Evolutionary conservation across 148 eudicot genomes (phyloP), one percentile per base, ranked within the genome.

Genomic region (Spergularia marina): DNA sequence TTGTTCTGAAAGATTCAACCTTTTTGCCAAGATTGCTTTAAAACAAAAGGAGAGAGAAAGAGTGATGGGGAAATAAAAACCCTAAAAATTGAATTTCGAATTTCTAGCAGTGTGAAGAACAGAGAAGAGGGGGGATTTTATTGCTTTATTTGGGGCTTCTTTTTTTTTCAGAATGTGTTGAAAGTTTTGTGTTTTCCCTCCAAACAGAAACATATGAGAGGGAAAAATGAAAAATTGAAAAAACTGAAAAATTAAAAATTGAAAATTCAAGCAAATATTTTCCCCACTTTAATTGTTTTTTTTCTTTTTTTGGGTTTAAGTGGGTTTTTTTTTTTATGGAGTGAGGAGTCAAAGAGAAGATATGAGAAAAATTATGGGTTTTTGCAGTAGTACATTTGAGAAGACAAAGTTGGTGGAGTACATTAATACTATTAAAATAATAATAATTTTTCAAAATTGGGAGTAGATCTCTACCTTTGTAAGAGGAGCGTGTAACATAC

Each of bases 121-220:
- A 30, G 17, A 61, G 13, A 68, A 40, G 9, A 7, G 21, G 4
- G 4, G 18, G 1, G 65, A 4, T 52, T 30, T 30, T 7, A 39
- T 54, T 20, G 6, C 70, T 59, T 60, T 4, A 25, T 18, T 14
- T 34, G 12, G 34, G 39, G 55, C 17, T 73, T 21, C 17, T 65
- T 15, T 49, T 63, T 18, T 36, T 53, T 34, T 70, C 39, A 68
- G 34, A 77, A 60, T 30, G 68, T 51, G 18, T 71, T 78, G 53
- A 71, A 78, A 78, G 80, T 78, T 63, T 51, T 53, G 17, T 0
- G 71, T 53, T 78, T 77, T 78, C 80, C 80, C 80, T 78, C 76
- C 80, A 78, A 72, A 71, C 74, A 51, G 18, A 40, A 60, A 68
- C 13, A 53, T 7, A 53, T 1, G 70, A 76, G 73, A 68, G 73